Conservation (phyloP, 2,329 filamentous ascomycete genomes). For the Aspergillus neoniger region DNA sequence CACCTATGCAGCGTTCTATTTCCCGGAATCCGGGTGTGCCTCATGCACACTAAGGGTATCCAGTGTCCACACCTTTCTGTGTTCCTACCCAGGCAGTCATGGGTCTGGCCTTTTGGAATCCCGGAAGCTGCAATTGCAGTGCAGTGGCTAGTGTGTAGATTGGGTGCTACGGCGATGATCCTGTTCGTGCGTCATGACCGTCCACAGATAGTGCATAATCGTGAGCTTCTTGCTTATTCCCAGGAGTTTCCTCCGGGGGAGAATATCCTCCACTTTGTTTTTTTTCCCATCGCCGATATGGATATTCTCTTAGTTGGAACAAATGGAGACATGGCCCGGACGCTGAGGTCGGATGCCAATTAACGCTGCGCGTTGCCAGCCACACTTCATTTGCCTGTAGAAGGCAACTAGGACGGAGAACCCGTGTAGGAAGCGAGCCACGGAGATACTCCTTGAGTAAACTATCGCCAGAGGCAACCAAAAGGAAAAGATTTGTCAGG, state of each 20-base stretch:
- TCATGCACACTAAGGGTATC: conserved; percentile 9
- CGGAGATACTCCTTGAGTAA: background rate
- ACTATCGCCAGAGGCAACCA: background rate
- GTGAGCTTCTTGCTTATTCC: background rate
- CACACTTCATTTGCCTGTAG: background rate
- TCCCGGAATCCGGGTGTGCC: conserved; percentile 12
- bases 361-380: conserved; percentile 2
- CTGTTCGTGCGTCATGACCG: background rate
- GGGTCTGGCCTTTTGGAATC: background rate
- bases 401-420: conserved; percentile 1
- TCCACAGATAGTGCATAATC: background rate
- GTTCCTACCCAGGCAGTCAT: background rate
- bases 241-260: too few species aligned
- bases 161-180: background rate
- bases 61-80: background rate
- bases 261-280: background rate
- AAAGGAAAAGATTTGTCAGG: background rate
- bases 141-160: background rate
- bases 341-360: background rate
- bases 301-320: background rate
- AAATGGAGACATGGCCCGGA: background rate
- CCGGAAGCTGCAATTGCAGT: conserved; percentile 2
- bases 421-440: background rate
- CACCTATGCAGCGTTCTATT: background rate
- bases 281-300: background rate